Evolutionary conservation across 169 alveolate species (phyloP), one percentile per base, ranked within the genome.

Genomic region (Plasmodium ovale): DNA sequence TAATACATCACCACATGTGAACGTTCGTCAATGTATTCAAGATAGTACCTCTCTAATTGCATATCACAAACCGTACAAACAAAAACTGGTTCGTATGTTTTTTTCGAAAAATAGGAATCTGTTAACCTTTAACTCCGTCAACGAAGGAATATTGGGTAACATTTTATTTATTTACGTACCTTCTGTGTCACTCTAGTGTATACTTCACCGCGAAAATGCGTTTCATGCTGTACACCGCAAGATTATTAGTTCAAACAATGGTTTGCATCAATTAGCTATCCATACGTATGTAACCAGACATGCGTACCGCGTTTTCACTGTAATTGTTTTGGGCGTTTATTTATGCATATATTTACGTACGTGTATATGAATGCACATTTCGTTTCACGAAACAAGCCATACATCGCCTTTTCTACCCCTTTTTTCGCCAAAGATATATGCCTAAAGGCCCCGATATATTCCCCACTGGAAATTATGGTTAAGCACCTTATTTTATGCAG

Each of bases 401-500:
- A 33, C 59, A 23, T 73, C 21, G 6, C 4, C 25, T 23, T 44
- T 37, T 3, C 39, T 58, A n/a, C 44, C 25, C 59, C 19, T 56
- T 39, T 68, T 53, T 23, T 56, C 58, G 27, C 56, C 12, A 35
- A 16, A 82, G 90, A 42, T 53, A 53, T 82, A 33, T 82, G 90
- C 54, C 47, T 82, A 42, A 64, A 82, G 23, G 90, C 65, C 21
- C 90, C 90, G 60, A 27, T 82, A 58, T 82, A 82, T 59, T 82
- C 90, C 69, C 90, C 90, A n/a, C 33, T 82, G 82, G 90, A 82
- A 82, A 65, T 82, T 42, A 82, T 82, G 68, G 62, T 82, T 14
- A 82, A 82, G 60, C 90, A 82, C 3, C 59, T 82, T 29, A 82
- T 82, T 47, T 69, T 82, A 59, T 82, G 84, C 37, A 49, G 90